phyloP scores from a whole-genome alignment of 352 stramenopile species.

The Plasmopara muralis region DNA sequence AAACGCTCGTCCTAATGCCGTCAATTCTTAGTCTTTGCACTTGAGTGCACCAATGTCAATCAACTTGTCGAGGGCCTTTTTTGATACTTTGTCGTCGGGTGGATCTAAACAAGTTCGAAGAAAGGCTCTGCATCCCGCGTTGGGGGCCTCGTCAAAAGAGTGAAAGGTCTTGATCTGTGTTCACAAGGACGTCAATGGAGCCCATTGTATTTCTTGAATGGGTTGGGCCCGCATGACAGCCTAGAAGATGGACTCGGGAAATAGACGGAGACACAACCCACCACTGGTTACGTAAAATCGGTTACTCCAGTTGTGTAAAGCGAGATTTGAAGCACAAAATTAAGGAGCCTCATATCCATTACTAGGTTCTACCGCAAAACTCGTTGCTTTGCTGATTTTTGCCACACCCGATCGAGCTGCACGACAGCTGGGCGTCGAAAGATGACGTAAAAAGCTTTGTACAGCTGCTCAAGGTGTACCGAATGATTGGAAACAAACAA shows the following conservation, averaged over 20 bases:
- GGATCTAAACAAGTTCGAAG: conserved; percentile 89
- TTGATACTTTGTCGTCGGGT: conserved; percentile 79
- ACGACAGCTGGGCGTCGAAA: too few species aligned
- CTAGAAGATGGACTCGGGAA: conserved; percentile 69
- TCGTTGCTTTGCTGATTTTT: too few species aligned
- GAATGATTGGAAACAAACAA: too few species aligned
- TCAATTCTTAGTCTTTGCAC: conserved; percentile 73
- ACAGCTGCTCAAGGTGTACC: too few species aligned
- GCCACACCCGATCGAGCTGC: too few species aligned
- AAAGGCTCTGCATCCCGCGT: conserved; percentile 62
- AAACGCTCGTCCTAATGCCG: conserved; percentile 91
- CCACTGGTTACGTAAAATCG: conserved; percentile 34
- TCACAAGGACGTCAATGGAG: conserved; percentile 92
- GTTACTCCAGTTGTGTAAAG: too few species aligned
- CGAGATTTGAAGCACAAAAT: too few species aligned
- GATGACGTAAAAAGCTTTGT: too few species aligned
- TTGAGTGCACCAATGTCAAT: conserved; percentile 84
- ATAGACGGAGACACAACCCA: conserved; percentile 88
- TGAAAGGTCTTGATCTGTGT: conserved; percentile 92
- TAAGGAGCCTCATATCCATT: too few species aligned
- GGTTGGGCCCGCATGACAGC: conserved; percentile 70
- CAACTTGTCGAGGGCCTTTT: conserved; percentile 88
- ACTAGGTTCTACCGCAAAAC: too few species aligned
- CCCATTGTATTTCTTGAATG: conserved; percentile 93
- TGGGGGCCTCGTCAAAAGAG: conserved; percentile 25